phyloP scores from a whole-genome alignment of 805 yeast species.

The Torulaspora quercuum region DNA sequence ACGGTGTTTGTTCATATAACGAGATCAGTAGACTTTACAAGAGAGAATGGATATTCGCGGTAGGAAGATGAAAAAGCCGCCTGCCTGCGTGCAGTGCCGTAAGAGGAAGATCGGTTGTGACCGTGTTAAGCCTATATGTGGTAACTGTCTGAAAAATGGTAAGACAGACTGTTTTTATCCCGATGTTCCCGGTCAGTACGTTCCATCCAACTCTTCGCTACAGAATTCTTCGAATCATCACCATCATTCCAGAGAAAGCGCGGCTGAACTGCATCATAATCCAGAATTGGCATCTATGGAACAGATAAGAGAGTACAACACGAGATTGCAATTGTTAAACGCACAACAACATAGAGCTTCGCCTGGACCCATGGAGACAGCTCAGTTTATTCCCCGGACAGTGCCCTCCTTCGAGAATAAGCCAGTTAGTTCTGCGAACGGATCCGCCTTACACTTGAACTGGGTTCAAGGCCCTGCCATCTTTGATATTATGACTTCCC shows the following conservation, averaged over 20 bases:
- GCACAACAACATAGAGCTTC: constrained; percentile 21
- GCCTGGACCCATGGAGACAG: constrained; percentile 22
- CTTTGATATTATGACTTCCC: constrained; percentile 26
- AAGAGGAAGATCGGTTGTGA: constrained; percentile 41
- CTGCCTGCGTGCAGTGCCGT: constrained; percentile 36
- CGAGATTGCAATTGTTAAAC: constrained; percentile 29
- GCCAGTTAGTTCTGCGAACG: constrained; percentile 24
- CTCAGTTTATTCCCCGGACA: constrained; percentile 29
- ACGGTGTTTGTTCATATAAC: too few species aligned
- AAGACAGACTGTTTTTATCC: constrained; percentile 33
- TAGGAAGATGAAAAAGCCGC: constrained; percentile 26
- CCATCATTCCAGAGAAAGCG: constrained; percentile 9
- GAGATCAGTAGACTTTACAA: background rate
- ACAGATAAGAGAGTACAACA: constrained; percentile 32
- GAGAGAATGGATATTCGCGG: constrained; percentile 25
- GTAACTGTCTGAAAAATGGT: constrained; percentile 36
- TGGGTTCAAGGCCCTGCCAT: constrained; percentile 36
- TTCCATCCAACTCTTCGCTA: constrained; percentile 20
- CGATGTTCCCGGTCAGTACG: constrained; percentile 30
- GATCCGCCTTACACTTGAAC: constrained; percentile 20
- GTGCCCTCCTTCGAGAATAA: constrained; percentile 25
- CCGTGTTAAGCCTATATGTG: constrained; percentile 43
- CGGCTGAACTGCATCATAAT: constrained; percentile 15
- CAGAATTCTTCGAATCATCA: constrained; percentile 7
- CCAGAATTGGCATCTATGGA: constrained; percentile 32